Conservation (phyloP, 2,329 filamentous ascomycete species). For the Fusarium zealandicum region DNA sequence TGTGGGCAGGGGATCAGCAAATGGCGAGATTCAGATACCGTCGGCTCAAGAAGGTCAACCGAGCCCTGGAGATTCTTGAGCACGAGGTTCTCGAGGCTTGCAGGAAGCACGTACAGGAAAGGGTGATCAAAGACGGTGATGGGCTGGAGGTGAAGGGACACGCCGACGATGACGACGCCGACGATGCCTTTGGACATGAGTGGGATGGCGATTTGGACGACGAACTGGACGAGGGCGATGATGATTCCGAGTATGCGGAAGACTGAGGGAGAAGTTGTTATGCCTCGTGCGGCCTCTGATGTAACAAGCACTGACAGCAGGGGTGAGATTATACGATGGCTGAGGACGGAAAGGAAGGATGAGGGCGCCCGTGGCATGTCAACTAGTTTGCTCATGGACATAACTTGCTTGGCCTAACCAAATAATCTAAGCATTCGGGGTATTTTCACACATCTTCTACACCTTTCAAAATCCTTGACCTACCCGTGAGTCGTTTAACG, state of each 20-base stretch:
- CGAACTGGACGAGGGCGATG: constrained; percentile 5
- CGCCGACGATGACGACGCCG: not conserved
- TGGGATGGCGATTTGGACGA: not conserved
- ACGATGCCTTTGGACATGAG: not conserved
- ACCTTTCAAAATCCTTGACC: constrained; percentile 1
- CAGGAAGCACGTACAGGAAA: constrained; percentile 11
- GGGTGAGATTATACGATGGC: not conserved
- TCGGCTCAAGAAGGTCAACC: not conserved
- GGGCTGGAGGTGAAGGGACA: not conserved
- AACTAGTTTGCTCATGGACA: not conserved
- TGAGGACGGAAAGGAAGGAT: not conserved
- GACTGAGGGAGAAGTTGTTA: not conserved
- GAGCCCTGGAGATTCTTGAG: constrained; percentile 5
- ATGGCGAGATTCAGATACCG: constrained; percentile 9
- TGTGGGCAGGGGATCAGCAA: constrained; percentile 10
- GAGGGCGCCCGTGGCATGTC: not conserved
- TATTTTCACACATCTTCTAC: constrained; percentile 26
- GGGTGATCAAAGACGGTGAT: not conserved
- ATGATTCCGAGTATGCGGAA: constrained; percentile 19
- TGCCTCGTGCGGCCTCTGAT: too few relatives aligned
- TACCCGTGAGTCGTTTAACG: constrained; percentile 15
- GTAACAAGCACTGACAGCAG: not conserved
- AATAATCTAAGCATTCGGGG: constrained; percentile 21
- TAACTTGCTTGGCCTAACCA: constrained; percentile 9
- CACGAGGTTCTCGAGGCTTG: constrained; percentile 18